phyloP scores from a whole-genome alignment of 345 rosid species.

The Linum usitatissimum region DNA sequence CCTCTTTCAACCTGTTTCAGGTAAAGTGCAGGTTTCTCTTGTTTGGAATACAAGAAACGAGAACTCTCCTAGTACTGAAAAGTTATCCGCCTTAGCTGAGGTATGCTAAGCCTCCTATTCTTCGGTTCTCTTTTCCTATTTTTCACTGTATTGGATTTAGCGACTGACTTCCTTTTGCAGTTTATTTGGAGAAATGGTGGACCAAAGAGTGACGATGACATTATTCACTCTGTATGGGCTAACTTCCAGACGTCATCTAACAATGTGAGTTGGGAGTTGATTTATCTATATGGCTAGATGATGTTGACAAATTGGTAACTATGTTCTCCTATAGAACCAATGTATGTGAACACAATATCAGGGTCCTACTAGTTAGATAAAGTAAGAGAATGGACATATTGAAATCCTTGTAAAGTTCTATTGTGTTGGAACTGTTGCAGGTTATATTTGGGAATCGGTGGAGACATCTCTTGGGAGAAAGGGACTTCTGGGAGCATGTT shows the following conservation, averaged over 20 bases:
- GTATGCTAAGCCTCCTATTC: conserved; percentile 31
- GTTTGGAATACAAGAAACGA: conserved; percentile 96
- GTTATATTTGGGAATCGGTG: conserved; percentile 90
- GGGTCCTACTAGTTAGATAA: not conserved
- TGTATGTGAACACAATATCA: no score
- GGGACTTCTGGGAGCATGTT: conserved; percentile 86
- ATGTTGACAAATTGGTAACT: not conserved
- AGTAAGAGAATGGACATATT: not conserved
- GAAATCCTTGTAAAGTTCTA: not conserved
- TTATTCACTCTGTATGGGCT: conserved; percentile 91
- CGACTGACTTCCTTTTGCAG: conserved; percentile 30
- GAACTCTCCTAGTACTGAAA: conserved; percentile 49
- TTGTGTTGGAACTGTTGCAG: conserved; percentile 31
- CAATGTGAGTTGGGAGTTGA: conserved; percentile 47
- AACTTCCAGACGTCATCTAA: conserved; percentile 92
- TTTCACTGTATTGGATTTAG: not conserved
- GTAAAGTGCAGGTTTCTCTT: conserved; percentile 74
- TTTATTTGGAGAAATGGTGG: conserved; percentile 87
- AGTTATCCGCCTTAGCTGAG: conserved; percentile 58
- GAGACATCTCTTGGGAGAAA: conserved; percentile 90
- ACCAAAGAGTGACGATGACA: conserved; percentile 36
- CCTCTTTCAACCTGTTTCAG: conserved; percentile 26
- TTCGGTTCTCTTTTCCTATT: not conserved
- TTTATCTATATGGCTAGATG: not conserved
- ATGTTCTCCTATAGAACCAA: not conserved